Conservation (phyloP, 2,329 filamentous ascomycete genomes). For the Aspergillus flavus region DNA sequence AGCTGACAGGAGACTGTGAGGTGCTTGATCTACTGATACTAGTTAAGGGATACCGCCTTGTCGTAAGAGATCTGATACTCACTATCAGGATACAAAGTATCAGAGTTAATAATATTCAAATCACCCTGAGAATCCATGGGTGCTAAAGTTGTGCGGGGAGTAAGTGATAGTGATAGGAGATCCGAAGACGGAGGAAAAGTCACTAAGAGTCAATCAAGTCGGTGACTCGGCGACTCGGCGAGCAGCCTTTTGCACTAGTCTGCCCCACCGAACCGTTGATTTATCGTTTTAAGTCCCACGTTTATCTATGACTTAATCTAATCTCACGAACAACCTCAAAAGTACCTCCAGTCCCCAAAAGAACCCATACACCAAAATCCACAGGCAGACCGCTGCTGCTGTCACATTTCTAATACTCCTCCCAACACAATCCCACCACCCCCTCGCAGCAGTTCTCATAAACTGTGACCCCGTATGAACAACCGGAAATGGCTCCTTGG, state of each 20-base stretch:
- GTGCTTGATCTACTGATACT: neutral
- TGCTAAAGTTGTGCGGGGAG: neutral
- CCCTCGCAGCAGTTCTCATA: neutral
- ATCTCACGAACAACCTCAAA: neutral
- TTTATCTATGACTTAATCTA: neutral
- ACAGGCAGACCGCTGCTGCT: neutral
- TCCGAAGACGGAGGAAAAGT: neutral
- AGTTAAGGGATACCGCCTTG: neutral
- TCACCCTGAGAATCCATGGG: neutral
- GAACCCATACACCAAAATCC: neutral
- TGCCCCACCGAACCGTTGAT: neutral
- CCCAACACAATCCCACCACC: neutral
- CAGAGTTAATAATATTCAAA: neutral
- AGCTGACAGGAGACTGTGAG: neutral
- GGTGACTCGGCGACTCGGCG: too few species aligned
- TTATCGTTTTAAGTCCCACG: neutral
- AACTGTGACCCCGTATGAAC: neutral
- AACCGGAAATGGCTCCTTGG: slow-evolving; percentile 7
- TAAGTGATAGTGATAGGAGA: neutral
- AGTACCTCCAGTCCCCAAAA: neutral
- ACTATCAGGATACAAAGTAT: neutral
- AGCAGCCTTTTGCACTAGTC: neutral
- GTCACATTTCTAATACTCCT: neutral
- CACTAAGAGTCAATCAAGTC: neutral
- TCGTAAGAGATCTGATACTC: neutral